Evolutionary conservation across 176 grass and related monocot genomes (phyloP).

Genomic region (Cymbopogon citratus): DNA sequence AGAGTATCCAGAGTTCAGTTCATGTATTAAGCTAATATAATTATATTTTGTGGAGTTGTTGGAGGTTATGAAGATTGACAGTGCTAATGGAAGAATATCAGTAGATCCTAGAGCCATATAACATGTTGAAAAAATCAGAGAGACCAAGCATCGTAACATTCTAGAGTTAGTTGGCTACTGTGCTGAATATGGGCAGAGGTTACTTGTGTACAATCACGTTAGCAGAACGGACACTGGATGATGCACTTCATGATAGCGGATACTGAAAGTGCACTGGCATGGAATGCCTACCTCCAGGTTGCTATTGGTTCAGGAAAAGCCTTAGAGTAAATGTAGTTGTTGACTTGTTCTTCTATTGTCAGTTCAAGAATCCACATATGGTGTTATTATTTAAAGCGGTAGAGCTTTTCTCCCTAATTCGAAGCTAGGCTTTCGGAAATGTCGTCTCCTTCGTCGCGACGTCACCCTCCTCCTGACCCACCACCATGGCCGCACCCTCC

Average conservation of each 20-base stretch:
- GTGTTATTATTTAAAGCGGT: not conserved
- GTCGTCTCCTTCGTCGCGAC: too few relatives aligned
- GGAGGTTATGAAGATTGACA: slow-evolving; percentile 94
- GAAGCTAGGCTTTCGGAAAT: too few relatives aligned
- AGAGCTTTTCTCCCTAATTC: too few relatives aligned
- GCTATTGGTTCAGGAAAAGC: slow-evolving; percentile 86
- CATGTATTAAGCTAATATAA: slow-evolving; percentile 4
- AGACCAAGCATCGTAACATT: slow-evolving; percentile 73
- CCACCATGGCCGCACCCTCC: too few relatives aligned
- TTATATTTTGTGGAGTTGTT: slow-evolving; percentile 54
- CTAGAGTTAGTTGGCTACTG: slow-evolving; percentile 88
- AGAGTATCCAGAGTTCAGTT: slow-evolving; percentile 1
- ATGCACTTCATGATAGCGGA: slow-evolving; percentile 68
- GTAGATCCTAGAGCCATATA: slow-evolving; percentile 71
- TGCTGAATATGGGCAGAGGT: slow-evolving; percentile 80
- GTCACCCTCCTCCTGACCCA: too few relatives aligned
- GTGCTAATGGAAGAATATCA: slow-evolving; percentile 65
- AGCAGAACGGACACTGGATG: slow-evolving; percentile 75
- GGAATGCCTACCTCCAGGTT: slow-evolving; percentile 67
- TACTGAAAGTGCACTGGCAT: slow-evolving; percentile 37
- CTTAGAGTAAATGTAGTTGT: slow-evolving; percentile 73
- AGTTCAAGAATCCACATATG: not conserved
- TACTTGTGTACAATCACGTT: slow-evolving; percentile 93
- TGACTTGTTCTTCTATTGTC: not conserved
- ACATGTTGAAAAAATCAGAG: slow-evolving; percentile 44